Base-by-base conservation (phyloP, 2,329 filamentous ascomycete species). In the Fonsecaea monophora region DNA sequence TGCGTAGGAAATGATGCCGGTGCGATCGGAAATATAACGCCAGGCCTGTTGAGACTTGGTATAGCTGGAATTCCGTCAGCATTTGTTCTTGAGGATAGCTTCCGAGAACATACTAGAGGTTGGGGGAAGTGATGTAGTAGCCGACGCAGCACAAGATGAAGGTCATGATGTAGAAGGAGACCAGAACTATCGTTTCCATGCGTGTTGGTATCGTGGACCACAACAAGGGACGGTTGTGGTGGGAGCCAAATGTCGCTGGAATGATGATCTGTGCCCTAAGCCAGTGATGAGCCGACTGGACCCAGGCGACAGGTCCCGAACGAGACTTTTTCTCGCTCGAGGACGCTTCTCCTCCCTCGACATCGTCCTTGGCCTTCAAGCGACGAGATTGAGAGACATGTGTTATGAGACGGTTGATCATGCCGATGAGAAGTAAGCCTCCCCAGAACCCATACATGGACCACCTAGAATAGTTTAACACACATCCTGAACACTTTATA, bases 21-120 rank as follows among this genome's bases (percentile, higher is more conserved):
- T 88, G 9, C 89, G 83, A 67, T 90, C 87, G 0, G 86, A 85
- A 0, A 87, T 79, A 63, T 88, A 89, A 0, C 87, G 85, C 67
- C 81, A 75, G 4, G 82, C 63, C 69, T 86, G 83, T 18, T 62
- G 53, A 9, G 65, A 42, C 13, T 59, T 53, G n/a, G 70, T 69
- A 37, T 60, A 60, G 30, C 57, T 60, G 34, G 15, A 25, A 34
- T 8, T 7, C 10, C 15, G 10, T 60, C 15, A 60, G 57, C 32
- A 48, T 45, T 15, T 18, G 48, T 63, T 37, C 60, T 7, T 18
- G 1, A 9, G 4, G 25, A 8, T 34, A 25, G 5, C 0, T 15
- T 8, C 9, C 0, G n/a, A 6, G 12, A 12, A 74, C 79, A 61
- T 75, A 82, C 80, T 83, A 84, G 5, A 84, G 77, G 65, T 85